Conservation (phyloP, 1,284 basidiomycete species). For the Malassezia japonica region DNA sequence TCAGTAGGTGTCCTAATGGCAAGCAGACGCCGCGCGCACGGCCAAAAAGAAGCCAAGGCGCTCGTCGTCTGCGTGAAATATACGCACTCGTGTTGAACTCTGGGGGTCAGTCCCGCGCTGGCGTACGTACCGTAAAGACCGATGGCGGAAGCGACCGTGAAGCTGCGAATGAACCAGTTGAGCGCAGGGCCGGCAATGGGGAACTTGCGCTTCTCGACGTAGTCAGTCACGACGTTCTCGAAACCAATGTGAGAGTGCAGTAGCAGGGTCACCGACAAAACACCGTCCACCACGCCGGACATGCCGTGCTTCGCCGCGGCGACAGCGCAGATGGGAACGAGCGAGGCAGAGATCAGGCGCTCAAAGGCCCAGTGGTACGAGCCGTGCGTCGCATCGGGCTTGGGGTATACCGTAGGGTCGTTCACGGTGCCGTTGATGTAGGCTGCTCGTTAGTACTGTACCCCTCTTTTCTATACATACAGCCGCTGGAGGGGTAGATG, state of each 20-base stretch:
- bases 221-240: constrained; percentile 57
- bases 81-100: constrained; percentile 46
- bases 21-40: neutral
- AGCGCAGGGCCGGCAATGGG: constrained; percentile 60
- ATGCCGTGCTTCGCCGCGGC: constrained; percentile 47
- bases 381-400: constrained; percentile 62
- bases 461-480: neutral
- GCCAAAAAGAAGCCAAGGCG: neutral
- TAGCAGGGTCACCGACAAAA: constrained; percentile 74
- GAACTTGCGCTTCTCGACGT: constrained; percentile 88
- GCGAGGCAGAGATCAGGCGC: constrained; percentile 71
- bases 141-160: constrained; percentile 73
- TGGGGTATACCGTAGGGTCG: constrained; percentile 81
- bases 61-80: neutral
- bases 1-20: constrained; percentile 1
- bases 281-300: constrained; percentile 60
- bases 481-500: constrained; percentile 15
- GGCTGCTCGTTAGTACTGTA: constrained; percentile 53
- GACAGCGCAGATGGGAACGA: constrained; percentile 62
- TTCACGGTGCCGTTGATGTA: constrained; percentile 89
- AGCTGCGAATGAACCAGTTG: constrained; percentile 66
- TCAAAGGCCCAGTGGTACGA: constrained; percentile 98
- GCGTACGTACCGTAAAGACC: constrained; percentile 62
- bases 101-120: constrained; percentile 1
- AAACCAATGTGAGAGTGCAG: constrained; percentile 83